Evolutionary conservation across 129 eudicot species (phyloP).

Genomic region (Kitagawia praeruptora): DNA sequence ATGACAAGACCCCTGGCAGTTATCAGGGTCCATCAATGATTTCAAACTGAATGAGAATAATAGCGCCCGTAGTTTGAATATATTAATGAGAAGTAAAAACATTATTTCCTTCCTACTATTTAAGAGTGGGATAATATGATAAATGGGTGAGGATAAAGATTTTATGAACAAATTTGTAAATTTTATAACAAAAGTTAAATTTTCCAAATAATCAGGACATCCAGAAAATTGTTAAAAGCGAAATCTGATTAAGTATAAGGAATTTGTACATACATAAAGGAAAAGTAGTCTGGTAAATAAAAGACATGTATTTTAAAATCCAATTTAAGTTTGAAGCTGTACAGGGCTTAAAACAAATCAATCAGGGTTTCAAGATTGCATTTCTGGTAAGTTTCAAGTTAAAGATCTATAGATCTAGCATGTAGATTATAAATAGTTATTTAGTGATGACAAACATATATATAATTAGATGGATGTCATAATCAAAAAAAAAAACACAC

Average conservation of each 20-base stretch:
- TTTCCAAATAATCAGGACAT: neutral
- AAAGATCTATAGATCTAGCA: neutral
- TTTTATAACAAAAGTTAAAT: neutral
- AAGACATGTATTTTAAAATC: neutral
- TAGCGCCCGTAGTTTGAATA: neutral
- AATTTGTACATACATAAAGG: neutral
- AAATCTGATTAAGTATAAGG: neutral
- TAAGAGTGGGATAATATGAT: neutral
- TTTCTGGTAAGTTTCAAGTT: neutral
- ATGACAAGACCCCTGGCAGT: neutral
- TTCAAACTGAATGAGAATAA: neutral
- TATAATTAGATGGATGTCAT: neutral
- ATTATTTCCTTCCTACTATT: neutral
- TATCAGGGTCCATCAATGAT: neutral
- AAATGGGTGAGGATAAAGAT: neutral
- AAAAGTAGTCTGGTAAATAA: neutral
- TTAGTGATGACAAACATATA: neutral
- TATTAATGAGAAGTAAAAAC: too few species aligned
- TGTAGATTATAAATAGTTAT: neutral
- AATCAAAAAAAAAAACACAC: neutral
- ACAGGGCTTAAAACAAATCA: neutral
- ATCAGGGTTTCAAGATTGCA: neutral
- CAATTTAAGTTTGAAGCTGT: neutral
- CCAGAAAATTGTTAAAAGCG: neutral
- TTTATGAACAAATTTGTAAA: neutral